Percentiles rank a stretch among this genome's conserved stretches.
These are phyloP conservation scores for Malania oleifera DNA, from an alignment of 164 flowering plant species.

Conservation along the genomic window DNA sequence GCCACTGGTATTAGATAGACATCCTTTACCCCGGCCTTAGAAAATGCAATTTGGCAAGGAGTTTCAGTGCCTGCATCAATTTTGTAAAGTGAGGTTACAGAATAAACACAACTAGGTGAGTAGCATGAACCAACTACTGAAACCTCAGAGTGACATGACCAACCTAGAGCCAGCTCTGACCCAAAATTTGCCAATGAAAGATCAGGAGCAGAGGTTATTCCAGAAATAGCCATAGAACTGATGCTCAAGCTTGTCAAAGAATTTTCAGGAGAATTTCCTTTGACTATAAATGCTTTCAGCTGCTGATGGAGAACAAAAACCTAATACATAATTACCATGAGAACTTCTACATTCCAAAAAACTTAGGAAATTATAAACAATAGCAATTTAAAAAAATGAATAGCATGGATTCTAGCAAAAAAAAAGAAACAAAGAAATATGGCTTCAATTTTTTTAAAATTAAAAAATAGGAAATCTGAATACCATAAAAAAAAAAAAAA, in stretches of 20 bases:
- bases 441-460: too few relatives aligned
- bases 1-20: constrained; percentile 42
- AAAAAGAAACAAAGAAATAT: too few relatives aligned
- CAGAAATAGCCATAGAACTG: constrained; percentile 19
- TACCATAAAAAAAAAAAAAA: not conserved
- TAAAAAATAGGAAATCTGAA: too few relatives aligned
- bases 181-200: constrained; percentile 43
- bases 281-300: constrained; percentile 33
- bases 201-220: constrained; percentile 29
- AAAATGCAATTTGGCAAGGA: constrained; percentile 54
- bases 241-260: constrained; percentile 21
- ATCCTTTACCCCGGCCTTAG: constrained; percentile 38
- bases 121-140: not conserved
- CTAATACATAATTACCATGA: constrained; percentile 17
- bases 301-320: constrained; percentile 55
- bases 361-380: not conserved
- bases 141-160: constrained; percentile 7
- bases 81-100: constrained; percentile 1
- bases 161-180: constrained; percentile 48
- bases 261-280: constrained; percentile 28
- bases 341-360: not conserved
- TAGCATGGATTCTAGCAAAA: too few relatives aligned
- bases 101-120: constrained; percentile 3
- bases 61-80: constrained; percentile 36
- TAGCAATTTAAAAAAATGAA: too few relatives aligned